Conservation (phyloP, 2,329 filamentous ascomycete species). For the Sarocladium kiliense region DNA sequence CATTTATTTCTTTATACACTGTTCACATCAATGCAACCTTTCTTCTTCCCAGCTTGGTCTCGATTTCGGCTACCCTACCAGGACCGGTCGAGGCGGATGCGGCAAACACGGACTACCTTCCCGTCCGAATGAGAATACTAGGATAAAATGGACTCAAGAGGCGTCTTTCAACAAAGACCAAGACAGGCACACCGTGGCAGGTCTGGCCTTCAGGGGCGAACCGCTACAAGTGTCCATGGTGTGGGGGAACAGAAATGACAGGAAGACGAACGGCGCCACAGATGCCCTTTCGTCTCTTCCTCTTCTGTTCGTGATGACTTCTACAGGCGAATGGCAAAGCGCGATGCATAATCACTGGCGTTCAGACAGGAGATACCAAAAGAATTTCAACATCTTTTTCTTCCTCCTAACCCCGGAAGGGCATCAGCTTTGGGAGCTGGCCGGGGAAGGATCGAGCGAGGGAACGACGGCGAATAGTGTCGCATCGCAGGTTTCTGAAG, state of each 20-base stretch:
- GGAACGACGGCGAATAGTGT: not conserved
- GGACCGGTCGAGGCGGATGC: constrained; percentile 8
- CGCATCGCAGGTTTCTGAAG: not conserved
- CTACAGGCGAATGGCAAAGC: constrained; percentile 5
- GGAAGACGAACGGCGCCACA: not conserved
- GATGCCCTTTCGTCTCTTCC: too few species aligned
- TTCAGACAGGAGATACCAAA: constrained; percentile 36
- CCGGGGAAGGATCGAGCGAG: constrained; percentile 5
- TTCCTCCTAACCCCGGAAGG: constrained; percentile 10
- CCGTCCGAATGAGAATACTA: constrained; percentile 28
- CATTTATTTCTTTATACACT: constrained; percentile 14
- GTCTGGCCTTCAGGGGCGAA: constrained; percentile 15
- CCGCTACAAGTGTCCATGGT: constrained; percentile 11
- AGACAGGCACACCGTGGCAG: constrained; percentile 2
- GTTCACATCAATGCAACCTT: not conserved
- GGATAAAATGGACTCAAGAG: constrained; percentile 24
- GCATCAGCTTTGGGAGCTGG: constrained; percentile 14
- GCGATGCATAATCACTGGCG: constrained; percentile 25
- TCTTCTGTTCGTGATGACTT: constrained; percentile 6
- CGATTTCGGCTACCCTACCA: constrained; percentile 14
- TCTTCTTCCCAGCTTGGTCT: constrained; percentile 12
- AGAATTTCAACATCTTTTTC: constrained; percentile 43
- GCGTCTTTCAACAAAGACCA: constrained; percentile 46
- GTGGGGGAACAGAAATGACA: constrained; percentile 21
- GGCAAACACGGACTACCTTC: constrained; percentile 14